Base-by-base conservation (phyloP, 2,329 filamentous ascomycete species). In the Colletotrichum chlorophyti region DNA sequence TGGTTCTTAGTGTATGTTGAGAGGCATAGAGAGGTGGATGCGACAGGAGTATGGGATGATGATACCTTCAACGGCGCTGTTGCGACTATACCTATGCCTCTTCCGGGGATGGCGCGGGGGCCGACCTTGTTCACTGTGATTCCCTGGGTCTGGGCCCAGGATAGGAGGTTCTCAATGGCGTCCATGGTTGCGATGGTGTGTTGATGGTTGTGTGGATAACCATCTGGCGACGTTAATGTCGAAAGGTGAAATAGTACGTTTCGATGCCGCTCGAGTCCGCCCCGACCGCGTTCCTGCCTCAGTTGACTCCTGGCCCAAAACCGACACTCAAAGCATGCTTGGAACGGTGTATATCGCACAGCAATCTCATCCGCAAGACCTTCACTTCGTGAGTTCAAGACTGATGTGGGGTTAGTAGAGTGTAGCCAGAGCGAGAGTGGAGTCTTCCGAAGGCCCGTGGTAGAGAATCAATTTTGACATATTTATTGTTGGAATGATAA, bases 31-130 rank as follows among this genome's bases (percentile, higher is more conserved):
- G 1, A 21, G n/a, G 15, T 12, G 27, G 52, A 2, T 43, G 54
- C 38, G 15, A 52, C 21, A 35, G 19, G 37, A 45, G 19, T 26
- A 8, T 31, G 24, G 11, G 11, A 6, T 17, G 37, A 26, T 27
- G 38, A 46, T 75, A 91, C 90, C 75, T 89, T 76, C 60, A 95
- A 81, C 12, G 82, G 75, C 24, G 83, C 81, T 11, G 84, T 87
- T 5, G 91, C 89, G 47, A 93, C 81, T 54, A 97, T 86, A 42
- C 93, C 93, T 50, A 95, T 83, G 24, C 93, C 93, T 52, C 90
- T 82, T 2, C 87, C 89, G 6, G 87, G 83, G 14, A 96, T 86
- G 34, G 78, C 78, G 35, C 85, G 81, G 5, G 91, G 87, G 3
- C 78, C 77, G 43, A 96, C 85, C 24, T 87, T 87, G 65, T 88